Evolutionary conservation across 805 yeast species (phyloP).

Genomic region (Wickerhamomyces pijperi): DNA sequence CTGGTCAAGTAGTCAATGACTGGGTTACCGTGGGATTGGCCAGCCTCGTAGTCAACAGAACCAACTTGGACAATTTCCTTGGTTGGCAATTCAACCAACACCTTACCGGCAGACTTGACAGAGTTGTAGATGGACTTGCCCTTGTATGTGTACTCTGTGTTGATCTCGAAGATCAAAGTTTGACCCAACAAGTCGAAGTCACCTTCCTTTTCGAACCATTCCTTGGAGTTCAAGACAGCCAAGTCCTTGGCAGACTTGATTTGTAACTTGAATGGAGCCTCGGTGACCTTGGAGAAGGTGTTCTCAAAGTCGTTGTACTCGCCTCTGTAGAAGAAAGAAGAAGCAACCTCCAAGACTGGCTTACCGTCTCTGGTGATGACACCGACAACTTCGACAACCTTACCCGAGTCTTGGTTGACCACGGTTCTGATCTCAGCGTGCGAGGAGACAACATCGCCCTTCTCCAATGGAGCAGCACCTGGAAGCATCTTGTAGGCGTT

Average conservation of each 20-base stretch:
- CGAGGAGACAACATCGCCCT: constrained; percentile 77
- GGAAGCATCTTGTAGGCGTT: constrained; percentile 90
- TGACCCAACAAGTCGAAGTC: constrained; percentile 64
- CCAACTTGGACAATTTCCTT: constrained; percentile 83
- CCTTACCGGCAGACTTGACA: constrained; percentile 77
- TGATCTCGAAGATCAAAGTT: constrained; percentile 80
- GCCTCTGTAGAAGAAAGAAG: constrained; percentile 96
- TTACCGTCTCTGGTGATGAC: constrained; percentile 63
- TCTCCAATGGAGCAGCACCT: constrained; percentile 80
- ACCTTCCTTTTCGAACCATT: constrained; percentile 88
- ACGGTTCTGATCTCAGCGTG: constrained; percentile 82
- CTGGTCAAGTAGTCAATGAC: constrained; percentile 88
- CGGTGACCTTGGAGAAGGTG: constrained; percentile 81
- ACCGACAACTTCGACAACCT: constrained; percentile 92
- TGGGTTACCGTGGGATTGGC: constrained; percentile 92
- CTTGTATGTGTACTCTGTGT: constrained; percentile 75
- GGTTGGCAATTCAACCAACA: constrained; percentile 80
- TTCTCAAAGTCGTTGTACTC: constrained; percentile 76
- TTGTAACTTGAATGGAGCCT: constrained; percentile 75
- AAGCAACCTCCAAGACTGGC: constrained; percentile 87
- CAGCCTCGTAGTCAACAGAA: constrained; percentile 77
- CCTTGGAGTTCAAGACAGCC: constrained; percentile 89
- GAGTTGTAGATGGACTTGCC: constrained; percentile 64
- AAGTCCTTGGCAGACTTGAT: constrained; percentile 75
- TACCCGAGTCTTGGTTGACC: constrained; percentile 84